Evolutionary conservation across 805 yeast genomes (phyloP), one percentile per base, ranked within the genome.

Genomic region (Spathaspora boniae): DNA sequence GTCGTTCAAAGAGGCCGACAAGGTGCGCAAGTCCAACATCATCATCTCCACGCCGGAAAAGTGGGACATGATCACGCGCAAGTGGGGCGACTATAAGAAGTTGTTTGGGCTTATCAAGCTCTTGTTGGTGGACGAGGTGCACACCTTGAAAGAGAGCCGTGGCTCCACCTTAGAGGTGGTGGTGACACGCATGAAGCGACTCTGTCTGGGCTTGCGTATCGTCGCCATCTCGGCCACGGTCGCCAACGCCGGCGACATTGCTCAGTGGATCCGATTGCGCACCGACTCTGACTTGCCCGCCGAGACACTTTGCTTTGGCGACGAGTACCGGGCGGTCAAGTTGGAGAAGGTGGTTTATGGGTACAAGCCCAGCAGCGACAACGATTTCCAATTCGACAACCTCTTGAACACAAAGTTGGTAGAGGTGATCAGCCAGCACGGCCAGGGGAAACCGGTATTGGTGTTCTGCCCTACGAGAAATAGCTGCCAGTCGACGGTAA

Each of bases 41-140:
- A 74, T 78, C 7, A 68, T 78, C 6, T 69, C 80, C 2, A 78
- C 82, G 1, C 82, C 82, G 4, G 82, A 78, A 48, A 78, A 77
- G 48, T 76, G 80, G 80, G 82, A 78, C 45, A 56, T 71, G 29
- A 54, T 76, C 37, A 74, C 82, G 0, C 57, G 81, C 43, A 69
- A 65, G 43, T 68, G 77, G 76, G 46, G 54, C 2, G 76, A 74
- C 43, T 65, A 57, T 42, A 46, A 46, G 18, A 59, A 52, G 47
- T 47, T 27, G 12, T 35, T 41, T 20, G 31, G 27, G 9, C 12
- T 32, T 6, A 28, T 34, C 9, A 45, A 49, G 20, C 36, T 57
- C 4, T 38, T 57, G 18, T 40, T 57, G 18, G 40, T 57, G 8
- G 61, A 56, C 36, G 62, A 56, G 35, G 49, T 54, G 6, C 62